A percentile compares a stretch with the other conserved stretches of the same genome.
phyloP scores from a whole-genome alignment of 345 rosid genomes.

The Citrus sp. region DNA sequence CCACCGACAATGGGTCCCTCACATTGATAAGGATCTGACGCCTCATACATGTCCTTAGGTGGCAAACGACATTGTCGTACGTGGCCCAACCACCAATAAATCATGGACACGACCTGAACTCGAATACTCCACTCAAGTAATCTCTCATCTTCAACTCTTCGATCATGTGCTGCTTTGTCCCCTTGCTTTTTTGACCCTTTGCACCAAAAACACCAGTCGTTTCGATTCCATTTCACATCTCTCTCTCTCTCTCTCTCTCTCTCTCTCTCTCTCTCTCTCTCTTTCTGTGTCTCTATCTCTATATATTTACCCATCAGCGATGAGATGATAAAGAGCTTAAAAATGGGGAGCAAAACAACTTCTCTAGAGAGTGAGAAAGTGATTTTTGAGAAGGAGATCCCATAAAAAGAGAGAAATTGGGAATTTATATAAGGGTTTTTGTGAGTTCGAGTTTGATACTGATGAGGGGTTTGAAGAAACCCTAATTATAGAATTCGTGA shows the following conservation, averaged over 20 bases:
- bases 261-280: not conserved
- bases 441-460: not conserved
- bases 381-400: not conserved
- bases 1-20: conserved; percentile 4
- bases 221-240: not conserved
- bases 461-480: conserved; percentile 1
- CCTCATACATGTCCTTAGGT: not conserved
- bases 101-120: not conserved
- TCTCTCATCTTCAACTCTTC: not conserved
- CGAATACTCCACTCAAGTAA: not conserved
- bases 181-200: not conserved
- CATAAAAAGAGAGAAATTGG: not conserved
- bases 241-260: not conserved
- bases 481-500: conserved; percentile 6
- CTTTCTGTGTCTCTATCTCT: not conserved
- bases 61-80: not conserved
- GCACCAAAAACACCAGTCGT: not conserved
- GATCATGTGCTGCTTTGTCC: not conserved
- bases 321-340: not conserved
- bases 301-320: not conserved
- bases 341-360: too few relatives aligned
- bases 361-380: not conserved
- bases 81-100: not conserved
- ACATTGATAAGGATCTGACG: not conserved
- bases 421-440: not conserved